These are phyloP conservation scores for Microbotryum intermedium DNA, from an alignment of 1,284 basidiomycete genomes.

Conservation along the genomic window DNA sequence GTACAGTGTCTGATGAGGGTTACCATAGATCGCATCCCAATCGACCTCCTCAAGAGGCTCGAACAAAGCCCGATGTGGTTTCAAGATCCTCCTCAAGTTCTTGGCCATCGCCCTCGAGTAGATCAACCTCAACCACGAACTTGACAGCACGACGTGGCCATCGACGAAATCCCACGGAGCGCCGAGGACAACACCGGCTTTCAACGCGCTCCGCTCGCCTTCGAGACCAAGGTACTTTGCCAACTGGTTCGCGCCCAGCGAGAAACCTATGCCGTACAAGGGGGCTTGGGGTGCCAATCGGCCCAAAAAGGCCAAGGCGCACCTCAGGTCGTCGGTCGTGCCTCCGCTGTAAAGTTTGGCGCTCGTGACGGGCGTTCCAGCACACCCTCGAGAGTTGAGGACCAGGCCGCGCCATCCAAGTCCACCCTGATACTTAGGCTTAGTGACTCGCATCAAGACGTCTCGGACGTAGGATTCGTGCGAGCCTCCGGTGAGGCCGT, in stretches of 20 bases:
- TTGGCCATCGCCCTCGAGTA: constrained; percentile 34
- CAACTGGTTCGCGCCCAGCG: constrained; percentile 84
- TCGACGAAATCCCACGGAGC: constrained; percentile 68
- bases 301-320: constrained; percentile 68
- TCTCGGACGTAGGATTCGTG: constrained; percentile 82
- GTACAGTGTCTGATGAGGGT: constrained; percentile 34
- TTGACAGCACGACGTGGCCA: constrained; percentile 37
- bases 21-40: constrained; percentile 27
- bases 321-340: constrained; percentile 47
- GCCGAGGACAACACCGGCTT: constrained; percentile 65
- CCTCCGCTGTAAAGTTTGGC: constrained; percentile 28
- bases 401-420: constrained; percentile 80
- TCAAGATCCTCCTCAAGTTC: constrained; percentile 48
- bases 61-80: constrained; percentile 46
- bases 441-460: constrained; percentile 58
- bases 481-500: constrained; percentile 46
- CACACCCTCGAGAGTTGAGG: constrained; percentile 82
- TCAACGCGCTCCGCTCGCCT: constrained; percentile 63
- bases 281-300: constrained; percentile 67
- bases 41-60: constrained; percentile 25
- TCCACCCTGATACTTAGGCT: constrained; percentile 60
- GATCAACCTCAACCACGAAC: constrained; percentile 15
- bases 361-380: constrained; percentile 21
- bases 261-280: constrained; percentile 82
- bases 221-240: constrained; percentile 87